These are phyloP conservation scores for Hypoxylon sp. DNA, from an alignment of 2,329 filamentous ascomycete genomes.

Conservation along the genomic window DNA sequence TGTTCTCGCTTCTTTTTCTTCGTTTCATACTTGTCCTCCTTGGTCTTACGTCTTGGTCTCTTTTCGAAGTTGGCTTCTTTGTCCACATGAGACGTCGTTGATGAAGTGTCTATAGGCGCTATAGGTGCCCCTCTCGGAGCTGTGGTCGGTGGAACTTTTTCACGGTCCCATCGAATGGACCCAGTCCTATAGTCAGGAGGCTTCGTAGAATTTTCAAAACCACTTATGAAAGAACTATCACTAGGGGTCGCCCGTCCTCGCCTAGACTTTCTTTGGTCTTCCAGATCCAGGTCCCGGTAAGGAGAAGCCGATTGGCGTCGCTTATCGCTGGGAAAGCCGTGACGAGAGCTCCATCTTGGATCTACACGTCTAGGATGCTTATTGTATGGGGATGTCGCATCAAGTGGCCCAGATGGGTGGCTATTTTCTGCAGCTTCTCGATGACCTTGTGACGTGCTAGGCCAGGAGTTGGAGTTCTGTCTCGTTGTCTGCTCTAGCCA, in stretches of 20 bases:
- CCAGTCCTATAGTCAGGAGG: slow-evolving; percentile 23
- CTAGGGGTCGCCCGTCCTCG: slow-evolving; percentile 40
- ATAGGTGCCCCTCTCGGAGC: slow-evolving; percentile 33
- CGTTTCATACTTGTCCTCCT: slow-evolving; percentile 68
- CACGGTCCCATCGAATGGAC: slow-evolving; percentile 18
- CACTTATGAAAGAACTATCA: slow-evolving; percentile 52
- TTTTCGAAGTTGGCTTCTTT: slow-evolving; percentile 61
- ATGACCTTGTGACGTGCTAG: slow-evolving; percentile 34
- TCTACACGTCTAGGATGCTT: slow-evolving; percentile 42
- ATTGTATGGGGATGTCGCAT: slow-evolving; percentile 38
- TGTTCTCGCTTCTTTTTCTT: slow-evolving; percentile 47
- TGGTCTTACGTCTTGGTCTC: slow-evolving; percentile 69
- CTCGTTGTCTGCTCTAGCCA: slow-evolving; percentile 49
- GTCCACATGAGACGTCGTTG: slow-evolving; percentile 34
- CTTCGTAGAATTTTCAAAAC: slow-evolving; percentile 39
- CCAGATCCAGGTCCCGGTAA: slow-evolving; percentile 19
- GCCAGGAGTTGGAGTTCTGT: slow-evolving; percentile 33
- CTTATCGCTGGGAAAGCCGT: slow-evolving; percentile 42
- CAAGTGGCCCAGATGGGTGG: slow-evolving; percentile 14
- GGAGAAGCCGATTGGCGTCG: slow-evolving; percentile 37
- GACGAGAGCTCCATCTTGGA: slow-evolving; percentile 48
- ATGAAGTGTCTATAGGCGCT: slow-evolving; percentile 38
- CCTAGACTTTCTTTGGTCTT: slow-evolving; percentile 39
- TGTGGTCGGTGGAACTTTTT: slow-evolving; percentile 20
- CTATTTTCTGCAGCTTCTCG: slow-evolving; percentile 30